Evolutionary conservation across 2,329 filamentous ascomycete genomes (phyloP).

Genomic region (Apiospora hydei): DNA sequence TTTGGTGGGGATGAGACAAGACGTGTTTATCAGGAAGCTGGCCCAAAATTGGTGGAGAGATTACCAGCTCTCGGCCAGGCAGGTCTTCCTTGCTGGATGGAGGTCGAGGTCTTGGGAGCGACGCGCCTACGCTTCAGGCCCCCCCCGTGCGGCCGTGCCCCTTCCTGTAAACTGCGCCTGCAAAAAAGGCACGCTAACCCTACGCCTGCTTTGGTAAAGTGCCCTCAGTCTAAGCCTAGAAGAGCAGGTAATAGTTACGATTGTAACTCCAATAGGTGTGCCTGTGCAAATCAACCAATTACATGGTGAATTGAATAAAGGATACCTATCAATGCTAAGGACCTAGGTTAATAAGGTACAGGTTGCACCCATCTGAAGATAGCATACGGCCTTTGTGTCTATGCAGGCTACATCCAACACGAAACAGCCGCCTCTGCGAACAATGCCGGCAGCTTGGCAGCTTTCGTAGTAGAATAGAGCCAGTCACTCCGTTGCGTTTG

Average conservation of each 20-base stretch:
- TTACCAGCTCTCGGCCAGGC: neutral
- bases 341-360: too few species aligned
- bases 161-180: too few species aligned
- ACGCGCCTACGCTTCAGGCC: slow-evolving; percentile 9
- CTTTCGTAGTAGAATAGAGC: neutral
- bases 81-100: neutral
- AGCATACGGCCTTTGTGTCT: neutral
- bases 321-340: neutral
- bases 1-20: slow-evolving; percentile 15
- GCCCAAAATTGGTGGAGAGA: slow-evolving; percentile 18
- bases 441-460: neutral
- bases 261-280: neutral
- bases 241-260: neutral
- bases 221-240: neutral
- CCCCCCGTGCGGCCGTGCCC: neutral
- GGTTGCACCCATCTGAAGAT: neutral
- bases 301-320: neutral
- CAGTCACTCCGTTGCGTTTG: neutral
- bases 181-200: too few species aligned
- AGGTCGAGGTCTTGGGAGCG: neutral
- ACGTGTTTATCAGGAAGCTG: slow-evolving; percentile 21
- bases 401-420: neutral
- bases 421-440: neutral
- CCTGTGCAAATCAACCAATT: neutral
- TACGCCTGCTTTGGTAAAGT: neutral